These are phyloP conservation scores for Kwoniella heveanensis DNA, from an alignment of 768 basidiomycete genomes.

Conservation along the genomic window DNA sequence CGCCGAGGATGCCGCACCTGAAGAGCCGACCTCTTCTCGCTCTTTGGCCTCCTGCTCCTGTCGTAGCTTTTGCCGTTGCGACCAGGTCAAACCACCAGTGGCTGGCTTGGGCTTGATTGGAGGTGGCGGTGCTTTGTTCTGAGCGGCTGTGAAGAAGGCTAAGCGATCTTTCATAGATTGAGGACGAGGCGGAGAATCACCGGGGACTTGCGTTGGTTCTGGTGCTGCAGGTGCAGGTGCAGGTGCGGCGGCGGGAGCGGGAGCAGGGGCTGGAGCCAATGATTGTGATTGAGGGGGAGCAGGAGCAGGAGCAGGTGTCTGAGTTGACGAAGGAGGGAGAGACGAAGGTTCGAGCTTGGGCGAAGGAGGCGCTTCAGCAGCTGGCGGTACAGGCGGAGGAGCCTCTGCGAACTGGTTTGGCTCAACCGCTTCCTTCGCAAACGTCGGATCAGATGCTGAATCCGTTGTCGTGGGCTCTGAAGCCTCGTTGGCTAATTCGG, in stretches of 20 bases:
- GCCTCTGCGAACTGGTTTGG: neutral
- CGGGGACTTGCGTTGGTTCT: neutral
- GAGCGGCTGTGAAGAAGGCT: conserved; percentile 52
- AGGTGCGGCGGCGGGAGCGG: conserved; percentile 3
- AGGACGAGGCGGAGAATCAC: conserved; percentile 24
- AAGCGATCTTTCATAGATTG: conserved; percentile 52
- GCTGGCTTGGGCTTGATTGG: conserved; percentile 54
- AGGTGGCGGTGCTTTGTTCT: conserved; percentile 44
- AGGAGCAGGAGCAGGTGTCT: conserved; percentile 19
- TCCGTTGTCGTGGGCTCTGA: conserved; percentile 4
- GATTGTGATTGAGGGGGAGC: conserved; percentile 15
- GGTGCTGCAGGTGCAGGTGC: conserved; percentile 8
- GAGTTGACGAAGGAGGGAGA: conserved; percentile 5
- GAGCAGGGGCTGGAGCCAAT: conserved; percentile 18
- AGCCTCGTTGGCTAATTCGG: conserved; percentile 15
- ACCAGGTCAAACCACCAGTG: conserved; percentile 50
- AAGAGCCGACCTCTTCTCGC: conserved; percentile 27
- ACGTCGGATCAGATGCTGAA: too few relatives aligned
- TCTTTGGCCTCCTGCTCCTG: conserved; percentile 52
- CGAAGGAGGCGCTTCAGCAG: conserved; percentile 20
- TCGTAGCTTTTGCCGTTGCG: conserved; percentile 52
- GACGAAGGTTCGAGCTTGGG: conserved; percentile 11
- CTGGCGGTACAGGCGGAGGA: conserved; percentile 3
- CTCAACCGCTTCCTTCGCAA: too few relatives aligned
- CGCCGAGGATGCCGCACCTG: conserved; percentile 1